These are phyloP conservation scores for Colletotrichum sublineola DNA, from an alignment of 2,329 filamentous ascomycete species.

Conservation along the genomic window DNA sequence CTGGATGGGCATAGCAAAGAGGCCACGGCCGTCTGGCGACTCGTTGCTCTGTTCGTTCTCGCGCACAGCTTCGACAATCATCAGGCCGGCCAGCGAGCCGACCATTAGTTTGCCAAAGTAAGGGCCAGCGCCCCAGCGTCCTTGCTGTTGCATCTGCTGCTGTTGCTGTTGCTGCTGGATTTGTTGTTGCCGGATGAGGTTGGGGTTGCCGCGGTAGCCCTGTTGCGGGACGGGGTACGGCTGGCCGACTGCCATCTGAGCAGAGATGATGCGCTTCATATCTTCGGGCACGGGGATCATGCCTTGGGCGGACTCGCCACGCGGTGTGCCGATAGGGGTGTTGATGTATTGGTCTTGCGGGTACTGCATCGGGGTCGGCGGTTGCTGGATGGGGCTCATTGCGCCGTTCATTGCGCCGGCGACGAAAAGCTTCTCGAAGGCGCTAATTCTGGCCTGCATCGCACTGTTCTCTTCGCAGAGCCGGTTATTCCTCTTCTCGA, in stretches of 20 bases:
- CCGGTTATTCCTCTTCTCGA: constrained; percentile 90
- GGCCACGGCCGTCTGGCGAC: constrained; percentile 73
- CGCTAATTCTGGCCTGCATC: constrained; percentile 82
- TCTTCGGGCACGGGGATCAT: constrained; percentile 77
- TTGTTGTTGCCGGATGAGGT: constrained; percentile 67
- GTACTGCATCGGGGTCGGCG: constrained; percentile 67
- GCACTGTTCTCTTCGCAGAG: constrained; percentile 84
- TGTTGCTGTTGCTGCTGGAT: constrained; percentile 66
- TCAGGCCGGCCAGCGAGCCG: constrained; percentile 89
- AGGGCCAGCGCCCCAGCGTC: constrained; percentile 66
- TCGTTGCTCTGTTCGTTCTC: constrained; percentile 76
- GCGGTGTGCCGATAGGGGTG: constrained; percentile 59
- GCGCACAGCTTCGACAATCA: constrained; percentile 87
- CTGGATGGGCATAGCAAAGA: constrained; percentile 74
- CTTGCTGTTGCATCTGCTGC: constrained; percentile 60
- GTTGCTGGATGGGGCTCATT: constrained; percentile 67
- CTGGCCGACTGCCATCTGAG: constrained; percentile 67
- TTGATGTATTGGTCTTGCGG: constrained; percentile 61
- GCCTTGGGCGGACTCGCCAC: constrained; percentile 62
- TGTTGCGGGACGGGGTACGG: constrained; percentile 65
- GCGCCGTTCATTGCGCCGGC: constrained; percentile 77
- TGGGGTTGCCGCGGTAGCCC: constrained; percentile 60
- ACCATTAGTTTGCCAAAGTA: constrained; percentile 88
- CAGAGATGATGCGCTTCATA: constrained; percentile 73
- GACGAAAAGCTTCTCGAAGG: constrained; percentile 84